These are phyloP conservation scores for Kockiozyma suomiensis DNA, from an alignment of 805 yeast genomes.

Conservation along the genomic window DNA sequence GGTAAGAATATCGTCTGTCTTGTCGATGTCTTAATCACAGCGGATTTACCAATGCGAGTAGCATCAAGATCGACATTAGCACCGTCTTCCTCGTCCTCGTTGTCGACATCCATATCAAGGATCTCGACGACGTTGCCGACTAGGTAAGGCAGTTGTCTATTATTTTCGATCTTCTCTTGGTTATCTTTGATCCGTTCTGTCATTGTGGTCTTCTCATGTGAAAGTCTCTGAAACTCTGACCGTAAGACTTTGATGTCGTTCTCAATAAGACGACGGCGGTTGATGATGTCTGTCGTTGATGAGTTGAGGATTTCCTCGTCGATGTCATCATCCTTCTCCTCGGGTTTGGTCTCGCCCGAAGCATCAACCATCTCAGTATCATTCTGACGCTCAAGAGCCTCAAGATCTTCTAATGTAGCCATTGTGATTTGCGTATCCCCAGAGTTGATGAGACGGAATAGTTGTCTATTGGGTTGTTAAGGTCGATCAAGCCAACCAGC, in stretches of 20 bases:
- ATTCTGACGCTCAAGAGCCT: constrained; percentile 46
- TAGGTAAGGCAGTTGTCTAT: constrained; percentile 90
- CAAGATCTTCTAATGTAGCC: constrained; percentile 86
- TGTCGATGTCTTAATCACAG: constrained; percentile 95
- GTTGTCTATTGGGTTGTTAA: background rate
- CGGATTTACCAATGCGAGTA: constrained; percentile 91
- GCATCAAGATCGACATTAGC: constrained; percentile 94
- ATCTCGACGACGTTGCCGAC: constrained; percentile 97
- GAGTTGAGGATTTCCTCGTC: constrained; percentile 80
- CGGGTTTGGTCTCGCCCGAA: constrained; percentile 23
- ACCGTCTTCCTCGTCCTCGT: constrained; percentile 77
- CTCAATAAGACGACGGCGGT: constrained; percentile 84
- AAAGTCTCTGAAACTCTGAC: constrained; percentile 84
- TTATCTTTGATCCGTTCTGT: constrained; percentile 91
- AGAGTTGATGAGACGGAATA: background rate
- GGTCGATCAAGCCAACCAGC: background rate
- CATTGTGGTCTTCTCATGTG: constrained; percentile 93
- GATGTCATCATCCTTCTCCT: constrained; percentile 55
- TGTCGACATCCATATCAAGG: constrained; percentile 83
- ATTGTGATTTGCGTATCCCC: constrained; percentile 43
- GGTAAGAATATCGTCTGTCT: constrained; percentile 97
- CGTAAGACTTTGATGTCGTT: constrained; percentile 94
- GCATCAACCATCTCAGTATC: constrained; percentile 50
- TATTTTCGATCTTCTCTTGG: constrained; percentile 92
- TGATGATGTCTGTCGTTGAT: constrained; percentile 79